Base-by-base conservation (phyloP, 2,329 filamentous ascomycete genomes). In the Trichoderma koningii region DNA sequence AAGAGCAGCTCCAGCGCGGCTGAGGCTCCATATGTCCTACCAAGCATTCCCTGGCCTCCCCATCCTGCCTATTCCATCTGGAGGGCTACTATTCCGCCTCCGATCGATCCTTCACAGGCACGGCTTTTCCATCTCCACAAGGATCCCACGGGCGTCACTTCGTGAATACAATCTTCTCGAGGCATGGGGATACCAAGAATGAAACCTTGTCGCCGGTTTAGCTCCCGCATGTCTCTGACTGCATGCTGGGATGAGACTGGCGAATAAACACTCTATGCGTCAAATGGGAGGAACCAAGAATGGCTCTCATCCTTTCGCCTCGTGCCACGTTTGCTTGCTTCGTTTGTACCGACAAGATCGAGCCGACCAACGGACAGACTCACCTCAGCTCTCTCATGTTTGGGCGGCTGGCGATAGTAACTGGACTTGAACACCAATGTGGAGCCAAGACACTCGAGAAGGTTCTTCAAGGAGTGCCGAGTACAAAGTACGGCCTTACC, bases 71-170 rank as follows among this genome's bases (percentile, higher is more conserved):
- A 53, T 63, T 28, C 41, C 41, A 26, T 38, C 45, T 53, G 21
- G 59, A 63, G 50, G 15, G 3, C 56, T 17, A 38, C 56, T 17
- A 38, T 45, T 34, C 42, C 26, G 28, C 45, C 48, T 63, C 50
- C 59, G 59, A 63, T 63, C 59, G 59, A 63, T 63, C 59, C 50
- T 38, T 55, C 50, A 55, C 38, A 55, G 21, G 38, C 59, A 53
- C 59, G 41, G 59, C 50, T 63, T 63, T 55, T 63, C 41, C 26
- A 47, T 26, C 59, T 63, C 59, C 59, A 55, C 59, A 47, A 19
- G 12, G 23, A 55, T 52, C 59, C 59, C 59, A 55, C 41, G 28
- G n/a, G 28, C 19, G 41, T 51, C 57, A 47, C 47, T 61, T 38
- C 21, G 6, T 17, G 23, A 5, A 5, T 10, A 38, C 42, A 15